Conservation (phyloP, 441 rosid genomes). For the Gossypium trilobum region DNA sequence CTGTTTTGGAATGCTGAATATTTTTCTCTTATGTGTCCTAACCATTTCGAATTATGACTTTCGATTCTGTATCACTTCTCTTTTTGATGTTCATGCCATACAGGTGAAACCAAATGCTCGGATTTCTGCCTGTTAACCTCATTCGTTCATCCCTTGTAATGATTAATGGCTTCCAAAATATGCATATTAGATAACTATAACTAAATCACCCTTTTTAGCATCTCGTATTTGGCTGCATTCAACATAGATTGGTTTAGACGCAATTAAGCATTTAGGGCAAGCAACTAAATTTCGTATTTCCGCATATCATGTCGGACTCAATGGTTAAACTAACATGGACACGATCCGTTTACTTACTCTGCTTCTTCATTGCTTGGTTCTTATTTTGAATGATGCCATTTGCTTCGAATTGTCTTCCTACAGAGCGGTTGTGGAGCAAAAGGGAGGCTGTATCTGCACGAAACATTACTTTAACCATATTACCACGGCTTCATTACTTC, state of each 20-base stretch:
- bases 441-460: slow-evolving; percentile 45
- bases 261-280: background rate
- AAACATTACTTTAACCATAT: slow-evolving; percentile 38
- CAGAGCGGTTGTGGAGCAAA: slow-evolving; percentile 83
- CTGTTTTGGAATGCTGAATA: background rate
- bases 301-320: background rate
- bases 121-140: background rate
- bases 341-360: background rate
- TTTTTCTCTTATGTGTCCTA: background rate
- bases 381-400: background rate
- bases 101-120: background rate
- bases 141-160: background rate
- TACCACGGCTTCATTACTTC: slow-evolving; percentile 72
- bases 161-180: background rate
- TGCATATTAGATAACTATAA: background rate
- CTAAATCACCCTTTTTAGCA: background rate
- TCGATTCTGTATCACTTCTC: background rate
- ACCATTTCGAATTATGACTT: background rate
- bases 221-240: background rate
- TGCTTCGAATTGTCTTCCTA: background rate
- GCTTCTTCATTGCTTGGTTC: background rate
- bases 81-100: background rate
- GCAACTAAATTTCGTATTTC: background rate
- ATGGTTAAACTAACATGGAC: background rate
- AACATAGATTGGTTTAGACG: background rate